Conservation (phyloP, 2,329 filamentous ascomycete species). For the Sporothrix humicola region DNA sequence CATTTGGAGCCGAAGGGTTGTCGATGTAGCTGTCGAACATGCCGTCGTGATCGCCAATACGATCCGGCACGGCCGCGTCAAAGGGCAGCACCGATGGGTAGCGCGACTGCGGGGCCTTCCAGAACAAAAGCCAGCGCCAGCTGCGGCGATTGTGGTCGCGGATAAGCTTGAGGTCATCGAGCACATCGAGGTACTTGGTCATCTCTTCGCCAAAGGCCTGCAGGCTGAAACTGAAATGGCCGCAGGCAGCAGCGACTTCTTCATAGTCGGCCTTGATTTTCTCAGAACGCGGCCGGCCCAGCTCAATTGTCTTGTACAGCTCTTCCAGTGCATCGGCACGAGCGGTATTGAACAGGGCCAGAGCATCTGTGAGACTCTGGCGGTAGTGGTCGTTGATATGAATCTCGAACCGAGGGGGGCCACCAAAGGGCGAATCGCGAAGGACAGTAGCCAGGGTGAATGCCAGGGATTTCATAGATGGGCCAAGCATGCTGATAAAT, state of each 20-base stretch:
- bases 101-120: slow-evolving; percentile 52
- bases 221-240: slow-evolving; percentile 92
- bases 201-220: slow-evolving; percentile 91
- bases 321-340: slow-evolving; percentile 76
- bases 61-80: slow-evolving; percentile 47
- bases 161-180: slow-evolving; percentile 82
- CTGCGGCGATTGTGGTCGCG: slow-evolving; percentile 66
- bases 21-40: neutral
- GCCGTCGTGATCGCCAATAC: neutral
- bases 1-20: neutral
- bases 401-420: slow-evolving; percentile 70
- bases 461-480: slow-evolving; percentile 94
- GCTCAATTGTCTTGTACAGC: slow-evolving; percentile 80
- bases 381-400: slow-evolving; percentile 79
- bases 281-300: slow-evolving; percentile 69
- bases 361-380: slow-evolving; percentile 78
- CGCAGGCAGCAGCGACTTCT: slow-evolving; percentile 96
- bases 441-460: slow-evolving; percentile 89
- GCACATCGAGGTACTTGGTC: slow-evolving; percentile 77
- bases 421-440: slow-evolving; percentile 81
- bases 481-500: slow-evolving; percentile 87
- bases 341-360: slow-evolving; percentile 77
- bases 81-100: slow-evolving; percentile 41
- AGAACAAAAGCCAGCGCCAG: slow-evolving; percentile 89
- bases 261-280: slow-evolving; percentile 91